phyloP scores from a whole-genome alignment of 2,329 filamentous ascomycete species.

The Aureobasidium sp. region DNA sequence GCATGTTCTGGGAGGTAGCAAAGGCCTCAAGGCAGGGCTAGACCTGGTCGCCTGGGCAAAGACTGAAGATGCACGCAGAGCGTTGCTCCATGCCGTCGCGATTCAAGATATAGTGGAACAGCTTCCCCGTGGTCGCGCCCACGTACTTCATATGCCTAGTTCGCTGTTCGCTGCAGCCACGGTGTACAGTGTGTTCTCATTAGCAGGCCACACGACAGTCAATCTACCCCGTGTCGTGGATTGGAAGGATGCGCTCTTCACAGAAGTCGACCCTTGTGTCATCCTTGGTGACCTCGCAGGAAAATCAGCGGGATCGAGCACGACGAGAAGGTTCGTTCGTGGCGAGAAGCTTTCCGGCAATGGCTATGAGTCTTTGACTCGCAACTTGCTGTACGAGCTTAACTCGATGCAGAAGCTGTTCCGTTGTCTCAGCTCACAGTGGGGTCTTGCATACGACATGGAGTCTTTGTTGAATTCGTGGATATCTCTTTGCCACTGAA shows the following conservation, averaged over 20 bases:
- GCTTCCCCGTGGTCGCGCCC: slow-evolving; percentile 36
- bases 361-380: slow-evolving; percentile 21
- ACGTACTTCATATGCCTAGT: slow-evolving; percentile 39
- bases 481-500: slow-evolving; percentile 36
- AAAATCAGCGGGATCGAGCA: slow-evolving; percentile 22
- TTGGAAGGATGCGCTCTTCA: slow-evolving; percentile 35
- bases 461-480: slow-evolving; percentile 37
- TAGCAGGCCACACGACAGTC: slow-evolving; percentile 32
- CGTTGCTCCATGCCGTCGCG: slow-evolving; percentile 36
- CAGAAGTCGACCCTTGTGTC: slow-evolving; percentile 20
- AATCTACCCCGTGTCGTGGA: slow-evolving; percentile 32
- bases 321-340: slow-evolving; percentile 33
- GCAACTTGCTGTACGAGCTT: slow-evolving; percentile 40
- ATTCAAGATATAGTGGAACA: slow-evolving; percentile 41
- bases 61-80: slow-evolving; percentile 33
- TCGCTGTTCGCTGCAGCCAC: slow-evolving; percentile 38
- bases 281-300: slow-evolving; percentile 22
- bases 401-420: slow-evolving; percentile 42
- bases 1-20: slow-evolving; percentile 30
- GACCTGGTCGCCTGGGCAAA: slow-evolving; percentile 34
- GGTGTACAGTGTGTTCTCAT: slow-evolving; percentile 34
- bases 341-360: slow-evolving; percentile 22
- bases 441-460: slow-evolving; percentile 41
- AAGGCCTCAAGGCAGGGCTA: slow-evolving; percentile 24
- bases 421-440: slow-evolving; percentile 36